phyloP scores from a whole-genome alignment of 306 rosid genomes.

The Lablab purpureus region DNA sequence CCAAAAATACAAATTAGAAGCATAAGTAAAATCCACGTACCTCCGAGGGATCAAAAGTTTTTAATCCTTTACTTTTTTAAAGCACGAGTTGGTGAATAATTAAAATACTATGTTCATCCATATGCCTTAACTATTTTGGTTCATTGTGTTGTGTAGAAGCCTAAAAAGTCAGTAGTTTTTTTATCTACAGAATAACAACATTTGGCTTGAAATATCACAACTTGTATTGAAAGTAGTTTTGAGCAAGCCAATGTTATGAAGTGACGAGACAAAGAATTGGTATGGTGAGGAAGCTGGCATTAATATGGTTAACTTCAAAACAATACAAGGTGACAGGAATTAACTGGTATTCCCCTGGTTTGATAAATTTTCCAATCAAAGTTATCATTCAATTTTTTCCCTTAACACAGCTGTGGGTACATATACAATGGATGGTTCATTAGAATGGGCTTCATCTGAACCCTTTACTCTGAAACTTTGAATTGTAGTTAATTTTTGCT shows the following conservation, averaged over 20 bases:
- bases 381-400: slow-evolving; percentile 64
- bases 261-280: background rate
- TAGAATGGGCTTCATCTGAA: slow-evolving; percentile 51
- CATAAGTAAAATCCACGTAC: no score
- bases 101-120: no score
- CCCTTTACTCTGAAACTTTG: slow-evolving; percentile 49
- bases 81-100: no score
- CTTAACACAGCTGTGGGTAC: slow-evolving; percentile 78
- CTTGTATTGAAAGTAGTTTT: background rate
- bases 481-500: slow-evolving; percentile 56
- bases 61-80: no score
- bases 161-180: background rate
- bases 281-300: background rate
- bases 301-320: slow-evolving; percentile 1
- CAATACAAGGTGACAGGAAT: slow-evolving; percentile 25
- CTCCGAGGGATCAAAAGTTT: no score
- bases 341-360: slow-evolving; percentile 30
- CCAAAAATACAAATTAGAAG: no score
- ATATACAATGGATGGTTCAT: slow-evolving; percentile 59
- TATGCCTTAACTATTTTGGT: no score
- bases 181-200: background rate
- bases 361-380: background rate
- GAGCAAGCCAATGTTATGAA: background rate
- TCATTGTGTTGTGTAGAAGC: no score
- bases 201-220: background rate